Percentiles rank a stretch among this genome's conserved stretches.
Conservation (phyloP, 805 yeast species). For the Pichia membranifaciens region DNA sequence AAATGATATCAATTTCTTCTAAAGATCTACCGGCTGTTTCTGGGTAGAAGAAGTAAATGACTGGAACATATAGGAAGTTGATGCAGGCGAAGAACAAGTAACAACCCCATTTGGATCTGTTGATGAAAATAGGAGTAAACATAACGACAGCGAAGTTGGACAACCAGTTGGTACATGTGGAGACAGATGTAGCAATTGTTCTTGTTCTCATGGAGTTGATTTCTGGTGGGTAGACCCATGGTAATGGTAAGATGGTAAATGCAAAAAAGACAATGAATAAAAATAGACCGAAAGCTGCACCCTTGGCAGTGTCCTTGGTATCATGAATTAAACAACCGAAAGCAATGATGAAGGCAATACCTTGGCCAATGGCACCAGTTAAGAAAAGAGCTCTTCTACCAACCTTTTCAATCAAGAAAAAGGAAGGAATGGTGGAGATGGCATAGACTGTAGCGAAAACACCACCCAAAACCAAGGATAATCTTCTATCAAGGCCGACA, state of each 20-base stretch:
- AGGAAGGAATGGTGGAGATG: constrained; percentile 56
- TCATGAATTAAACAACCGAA: constrained; percentile 41
- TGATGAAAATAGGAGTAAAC: constrained; percentile 56
- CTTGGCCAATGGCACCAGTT: constrained; percentile 47
- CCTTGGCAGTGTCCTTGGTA: constrained; percentile 43
- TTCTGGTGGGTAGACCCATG: constrained; percentile 66
- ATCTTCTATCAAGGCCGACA: constrained; percentile 44
- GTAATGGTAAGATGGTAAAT: constrained; percentile 35
- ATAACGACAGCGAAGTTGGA: constrained; percentile 63
- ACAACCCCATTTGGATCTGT: constrained; percentile 53
- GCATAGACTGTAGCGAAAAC: constrained; percentile 58
- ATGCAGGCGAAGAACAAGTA: constrained; percentile 64
- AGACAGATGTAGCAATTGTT: constrained; percentile 58
- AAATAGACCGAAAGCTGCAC: constrained; percentile 65
- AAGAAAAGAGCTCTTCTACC: constrained; percentile 58
- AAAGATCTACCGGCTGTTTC: constrained; percentile 73
- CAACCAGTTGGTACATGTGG: constrained; percentile 66
- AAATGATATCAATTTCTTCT: constrained; percentile 70
- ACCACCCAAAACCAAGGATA: constrained; percentile 59
- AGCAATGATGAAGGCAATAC: constrained; percentile 42
- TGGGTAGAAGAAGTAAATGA: constrained; percentile 64
- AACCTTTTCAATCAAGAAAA: constrained; percentile 51
- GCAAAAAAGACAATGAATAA: constrained; percentile 54
- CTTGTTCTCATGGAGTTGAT: constrained; percentile 62
- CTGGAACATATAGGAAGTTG: constrained; percentile 55